Evolutionary conservation across 345 rosid genomes (phyloP), one percentile per base, ranked within the genome.

Genomic region (Melastoma malabathricum): DNA sequence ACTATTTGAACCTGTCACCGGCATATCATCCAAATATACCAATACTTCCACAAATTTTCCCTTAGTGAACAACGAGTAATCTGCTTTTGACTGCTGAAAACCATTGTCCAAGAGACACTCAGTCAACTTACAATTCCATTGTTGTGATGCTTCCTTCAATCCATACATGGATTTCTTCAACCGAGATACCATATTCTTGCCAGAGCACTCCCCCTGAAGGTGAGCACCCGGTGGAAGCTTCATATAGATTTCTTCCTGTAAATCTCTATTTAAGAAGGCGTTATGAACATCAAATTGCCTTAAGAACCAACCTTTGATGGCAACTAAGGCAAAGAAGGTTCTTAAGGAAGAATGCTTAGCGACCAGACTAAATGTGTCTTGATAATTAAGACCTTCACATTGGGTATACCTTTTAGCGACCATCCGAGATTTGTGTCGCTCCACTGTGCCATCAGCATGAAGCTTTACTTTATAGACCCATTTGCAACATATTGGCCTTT

Each of bases 21-120:
- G 18, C 10, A 52, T 52, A 34, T 38, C 17, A 25, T 50, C 18
- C 4, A 25, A 2, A 50, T 25, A 15, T 27, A 15, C 23, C 14
- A 52, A 25, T 0, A 2, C 0, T 20, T 3, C 17, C 27, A 13
- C 10, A 15, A 12, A 15, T n/a, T 5, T 20, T 0, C 19, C 3
- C 0, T n/a, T 27, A 10, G n/a, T n/a, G n/a, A n/a, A n/a, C n/a
- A n/a, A n/a, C n/a, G n/a, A n/a, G n/a, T 27, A 50, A 50, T 13
- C 54, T 6, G n/a, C 18, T 16, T 12, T 20, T 13, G 4, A 6
- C 13, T 49, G 52, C 18, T 6, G 15, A 49, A n/a, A 49, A 18
- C 34, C 34, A 1, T 49, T 49, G 10, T 6, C 52, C 9, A 49
- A 14, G 20, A 49, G 23, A 3, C 34, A 3, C 23, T 23, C 13